Percentiles rank a stretch among this genome's conserved stretches.
Evolutionary conservation across 495 filamentous ascomycete species (phyloP).

Genomic region (Neurospora cerealis): DNA sequence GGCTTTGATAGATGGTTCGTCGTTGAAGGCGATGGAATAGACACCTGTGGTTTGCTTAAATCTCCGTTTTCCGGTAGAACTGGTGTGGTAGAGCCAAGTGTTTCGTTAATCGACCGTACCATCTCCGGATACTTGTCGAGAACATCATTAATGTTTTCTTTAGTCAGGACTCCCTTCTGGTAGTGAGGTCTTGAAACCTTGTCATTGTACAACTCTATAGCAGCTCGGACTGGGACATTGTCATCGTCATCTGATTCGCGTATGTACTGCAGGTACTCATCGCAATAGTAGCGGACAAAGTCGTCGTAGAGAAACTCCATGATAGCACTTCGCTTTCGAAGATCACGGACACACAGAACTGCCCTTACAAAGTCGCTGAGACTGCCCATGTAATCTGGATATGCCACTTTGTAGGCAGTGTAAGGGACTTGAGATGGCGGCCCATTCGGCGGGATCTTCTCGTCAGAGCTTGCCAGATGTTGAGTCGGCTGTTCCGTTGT

Average conservation of each 20-base stretch:
- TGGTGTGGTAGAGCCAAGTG: background rate
- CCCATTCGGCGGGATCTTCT: constrained; percentile 13
- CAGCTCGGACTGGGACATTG: constrained; percentile 16
- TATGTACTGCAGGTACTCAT: constrained; percentile 33
- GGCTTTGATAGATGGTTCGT: background rate
- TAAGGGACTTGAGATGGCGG: constrained; percentile 23
- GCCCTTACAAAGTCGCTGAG: constrained; percentile 43
- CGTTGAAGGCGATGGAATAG: background rate
- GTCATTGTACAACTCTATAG: constrained; percentile 35
- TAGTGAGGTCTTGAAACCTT: constrained; percentile 31
- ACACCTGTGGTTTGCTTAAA: background rate
- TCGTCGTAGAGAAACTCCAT: constrained; percentile 54
- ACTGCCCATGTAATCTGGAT: constrained; percentile 46
- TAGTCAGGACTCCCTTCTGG: constrained; percentile 24
- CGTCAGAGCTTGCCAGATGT: constrained; percentile 2
- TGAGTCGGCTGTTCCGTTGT: background rate
- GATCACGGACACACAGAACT: constrained; percentile 42
- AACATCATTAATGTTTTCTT: constrained; percentile 23
- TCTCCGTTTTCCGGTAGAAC: background rate
- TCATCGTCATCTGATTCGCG: constrained; percentile 8
- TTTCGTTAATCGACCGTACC: constrained; percentile 2
- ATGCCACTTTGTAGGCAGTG: constrained; percentile 43
- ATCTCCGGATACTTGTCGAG: constrained; percentile 10
- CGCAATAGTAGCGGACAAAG: constrained; percentile 45
- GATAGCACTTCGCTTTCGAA: constrained; percentile 31